Evolutionary conservation across 345 rosid species (phyloP).

Genomic region (Citrus unshiu): DNA sequence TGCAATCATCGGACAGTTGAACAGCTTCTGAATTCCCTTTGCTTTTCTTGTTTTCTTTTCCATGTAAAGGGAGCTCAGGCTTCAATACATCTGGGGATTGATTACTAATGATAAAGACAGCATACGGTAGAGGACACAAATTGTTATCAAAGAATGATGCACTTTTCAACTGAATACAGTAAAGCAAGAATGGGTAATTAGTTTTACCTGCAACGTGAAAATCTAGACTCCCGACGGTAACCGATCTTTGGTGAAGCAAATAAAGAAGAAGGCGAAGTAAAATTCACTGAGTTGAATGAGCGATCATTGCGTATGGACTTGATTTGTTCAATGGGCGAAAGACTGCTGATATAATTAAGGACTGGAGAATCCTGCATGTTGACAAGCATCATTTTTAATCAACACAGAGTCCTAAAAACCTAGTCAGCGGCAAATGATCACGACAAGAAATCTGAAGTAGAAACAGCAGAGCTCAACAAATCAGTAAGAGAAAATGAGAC

Average conservation of each 20-base stretch:
- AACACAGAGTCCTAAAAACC: neutral
- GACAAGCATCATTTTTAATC: neutral
- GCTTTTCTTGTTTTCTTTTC: too few relatives aligned
- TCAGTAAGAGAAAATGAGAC: neutral
- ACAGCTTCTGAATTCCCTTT: too few relatives aligned
- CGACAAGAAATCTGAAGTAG: neutral
- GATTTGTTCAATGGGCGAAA: constrained; percentile 53
- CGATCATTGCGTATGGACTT: constrained; percentile 30
- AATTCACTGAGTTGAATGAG: constrained; percentile 30
- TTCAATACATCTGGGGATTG: too few relatives aligned
- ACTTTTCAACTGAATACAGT: too few relatives aligned
- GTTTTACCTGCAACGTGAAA: constrained; percentile 39
- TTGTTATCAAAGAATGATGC: too few relatives aligned
- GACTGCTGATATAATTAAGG: constrained; percentile 56
- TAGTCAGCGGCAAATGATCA: neutral
- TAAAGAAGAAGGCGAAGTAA: constrained; percentile 50
- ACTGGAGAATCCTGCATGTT: constrained; percentile 67
- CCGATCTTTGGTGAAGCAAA: constrained; percentile 44
- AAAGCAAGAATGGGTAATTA: too few relatives aligned
- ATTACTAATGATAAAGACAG: too few relatives aligned
- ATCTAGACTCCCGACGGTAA: constrained; percentile 36
- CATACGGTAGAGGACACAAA: too few relatives aligned
- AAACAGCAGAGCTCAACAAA: neutral
- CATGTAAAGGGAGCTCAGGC: too few relatives aligned
- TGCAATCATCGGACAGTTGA: too few relatives aligned